Conservation (phyloP, 371 early-diverging fungal species). For the Smittium culicis region DNA sequence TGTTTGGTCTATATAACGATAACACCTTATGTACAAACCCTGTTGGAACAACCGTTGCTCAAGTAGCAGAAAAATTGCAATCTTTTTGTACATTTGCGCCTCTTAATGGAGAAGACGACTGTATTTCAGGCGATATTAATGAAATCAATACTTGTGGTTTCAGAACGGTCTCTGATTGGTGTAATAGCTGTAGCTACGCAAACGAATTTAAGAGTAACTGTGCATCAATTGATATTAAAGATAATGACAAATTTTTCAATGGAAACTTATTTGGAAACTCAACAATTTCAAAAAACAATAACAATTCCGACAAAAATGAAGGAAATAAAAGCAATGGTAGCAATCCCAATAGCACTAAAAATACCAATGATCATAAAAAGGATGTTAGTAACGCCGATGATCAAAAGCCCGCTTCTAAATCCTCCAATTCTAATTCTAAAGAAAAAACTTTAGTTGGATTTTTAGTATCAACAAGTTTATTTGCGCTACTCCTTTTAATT, state of each 20-base stretch:
- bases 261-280: not conserved
- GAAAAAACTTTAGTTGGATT: too few species aligned
- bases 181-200: conserved; percentile 25
- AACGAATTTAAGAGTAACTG: conserved; percentile 20
- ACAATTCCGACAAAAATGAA: not conserved
- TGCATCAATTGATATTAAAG: conserved; percentile 16
- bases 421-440: too few species aligned
- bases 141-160: conserved; percentile 31
- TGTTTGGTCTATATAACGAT: conserved; percentile 21
- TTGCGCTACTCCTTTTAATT: not conserved
- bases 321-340: not conserved
- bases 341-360: not conserved
- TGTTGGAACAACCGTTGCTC: conserved; percentile 18
- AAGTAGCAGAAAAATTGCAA: conserved; percentile 21
- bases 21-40: conserved; percentile 21
- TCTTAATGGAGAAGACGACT: conserved; percentile 21
- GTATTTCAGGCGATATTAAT: conserved; percentile 25
- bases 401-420: too few species aligned
- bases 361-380: too few species aligned
- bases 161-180: conserved; percentile 30
- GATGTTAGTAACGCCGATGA: too few species aligned
- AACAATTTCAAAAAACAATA: not conserved
- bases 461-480: too few species aligned
- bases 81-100: conserved; percentile 17
- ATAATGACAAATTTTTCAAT: not conserved